Percentiles rank a stretch among this genome's conserved stretches.
Evolutionary conservation across 805 yeast genomes (phyloP).

Genomic region (Yamadazyma ubonensis): DNA sequence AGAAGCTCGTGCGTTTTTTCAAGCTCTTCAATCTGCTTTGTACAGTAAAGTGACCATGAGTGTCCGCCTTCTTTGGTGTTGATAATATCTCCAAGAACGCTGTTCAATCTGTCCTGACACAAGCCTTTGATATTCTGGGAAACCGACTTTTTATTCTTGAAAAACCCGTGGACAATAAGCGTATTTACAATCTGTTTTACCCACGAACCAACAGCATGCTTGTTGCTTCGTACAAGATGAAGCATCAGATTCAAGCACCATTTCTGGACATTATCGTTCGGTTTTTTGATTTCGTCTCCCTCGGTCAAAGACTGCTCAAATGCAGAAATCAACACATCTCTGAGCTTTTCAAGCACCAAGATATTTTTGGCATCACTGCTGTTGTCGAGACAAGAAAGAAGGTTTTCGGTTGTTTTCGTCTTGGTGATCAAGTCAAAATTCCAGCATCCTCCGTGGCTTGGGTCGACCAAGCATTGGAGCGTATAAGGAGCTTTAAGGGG

Average conservation of each 20-base stretch:
- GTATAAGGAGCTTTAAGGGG: slow-evolving; percentile 39
- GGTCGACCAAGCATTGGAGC: slow-evolving; percentile 26
- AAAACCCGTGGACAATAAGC: slow-evolving; percentile 43
- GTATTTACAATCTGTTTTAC: slow-evolving; percentile 38
- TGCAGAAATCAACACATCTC: slow-evolving; percentile 21
- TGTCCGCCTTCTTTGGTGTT: slow-evolving; percentile 42
- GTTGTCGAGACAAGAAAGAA: slow-evolving; percentile 23
- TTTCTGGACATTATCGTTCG: slow-evolving; percentile 40
- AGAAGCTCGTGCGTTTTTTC: slow-evolving; percentile 23
- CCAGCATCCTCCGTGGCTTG: slow-evolving; percentile 50
- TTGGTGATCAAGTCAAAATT: slow-evolving; percentile 78
- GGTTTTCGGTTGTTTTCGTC: slow-evolving; percentile 56
- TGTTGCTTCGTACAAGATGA: slow-evolving; percentile 50
- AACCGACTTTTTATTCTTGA: slow-evolving; percentile 22
- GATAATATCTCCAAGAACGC: slow-evolving; percentile 62
- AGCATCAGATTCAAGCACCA: slow-evolving; percentile 64
- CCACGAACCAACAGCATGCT: slow-evolving; percentile 22
- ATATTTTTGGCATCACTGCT: slow-evolving; percentile 17
- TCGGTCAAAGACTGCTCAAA: no score
- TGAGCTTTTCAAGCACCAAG: slow-evolving; percentile 20
- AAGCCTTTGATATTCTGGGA: slow-evolving; percentile 38
- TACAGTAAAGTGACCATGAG: slow-evolving; percentile 63
- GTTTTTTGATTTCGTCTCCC: slow-evolving; percentile 20
- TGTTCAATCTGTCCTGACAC: slow-evolving; percentile 63
- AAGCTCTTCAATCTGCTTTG: slow-evolving; percentile 33